These are phyloP conservation scores for Avena eriantha DNA, from an alignment of 176 grass and related monocot species.

Conservation along the genomic window DNA sequence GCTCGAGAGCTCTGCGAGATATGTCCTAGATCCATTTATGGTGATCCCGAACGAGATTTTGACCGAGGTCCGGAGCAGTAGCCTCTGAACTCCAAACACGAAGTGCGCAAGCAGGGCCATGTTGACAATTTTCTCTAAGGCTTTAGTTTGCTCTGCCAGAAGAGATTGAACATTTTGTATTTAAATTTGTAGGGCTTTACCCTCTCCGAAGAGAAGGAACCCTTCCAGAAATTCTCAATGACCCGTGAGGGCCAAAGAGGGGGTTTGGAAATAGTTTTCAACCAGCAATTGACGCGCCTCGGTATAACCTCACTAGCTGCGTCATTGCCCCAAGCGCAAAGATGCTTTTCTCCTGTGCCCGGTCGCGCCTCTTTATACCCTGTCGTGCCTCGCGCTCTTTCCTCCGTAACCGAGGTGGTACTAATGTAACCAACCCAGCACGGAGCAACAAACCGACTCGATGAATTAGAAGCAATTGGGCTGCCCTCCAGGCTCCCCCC, in stretches of 20 bases:
- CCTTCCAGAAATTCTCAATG: conserved; percentile 59
- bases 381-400: neutral
- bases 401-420: conserved; percentile 11
- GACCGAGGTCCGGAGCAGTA: no score
- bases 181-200: conserved; percentile 29
- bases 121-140: no score
- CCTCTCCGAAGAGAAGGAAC: neutral
- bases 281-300: conserved; percentile 95
- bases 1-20: no score
- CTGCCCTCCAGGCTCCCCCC: neutral
- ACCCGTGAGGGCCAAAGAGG: conserved; percentile 55
- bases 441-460: neutral
- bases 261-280: conserved; percentile 97
- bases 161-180: neutral
- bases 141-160: no score
- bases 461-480: neutral
- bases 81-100: no score
- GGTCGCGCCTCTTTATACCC: neutral
- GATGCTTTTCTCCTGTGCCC: neutral
- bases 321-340: conserved; percentile 96
- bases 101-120: no score
- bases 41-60: no score
- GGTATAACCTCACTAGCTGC: conserved; percentile 87
- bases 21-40: no score
- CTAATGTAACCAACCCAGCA: neutral